Evolutionary conservation across 1,284 basidiomycete genomes (phyloP).

Genomic region (Sutorius eximius): DNA sequence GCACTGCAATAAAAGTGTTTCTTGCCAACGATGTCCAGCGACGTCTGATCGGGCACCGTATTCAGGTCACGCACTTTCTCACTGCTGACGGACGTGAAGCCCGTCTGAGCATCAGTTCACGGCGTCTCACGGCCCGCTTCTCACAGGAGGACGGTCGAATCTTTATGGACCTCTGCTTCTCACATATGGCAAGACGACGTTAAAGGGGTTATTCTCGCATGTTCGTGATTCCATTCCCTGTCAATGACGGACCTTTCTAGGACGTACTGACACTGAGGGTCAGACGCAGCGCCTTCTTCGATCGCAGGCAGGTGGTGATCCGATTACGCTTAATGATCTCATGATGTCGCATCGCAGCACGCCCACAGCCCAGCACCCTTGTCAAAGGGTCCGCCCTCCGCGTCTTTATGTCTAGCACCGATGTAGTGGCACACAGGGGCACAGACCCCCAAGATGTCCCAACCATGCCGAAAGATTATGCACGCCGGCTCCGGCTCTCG

Average conservation of each 20-base stretch:
- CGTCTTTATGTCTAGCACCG: constrained; percentile 6
- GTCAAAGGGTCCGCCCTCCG: constrained; percentile 5
- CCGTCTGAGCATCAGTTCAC: constrained; percentile 7
- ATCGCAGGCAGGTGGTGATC: constrained; percentile 21
- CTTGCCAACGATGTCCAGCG: constrained; percentile 11
- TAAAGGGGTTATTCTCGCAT: constrained; percentile 19
- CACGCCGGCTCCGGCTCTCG: background rate
- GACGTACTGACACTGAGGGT: constrained; percentile 23
- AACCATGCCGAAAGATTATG: constrained; percentile 1
- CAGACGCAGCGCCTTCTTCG: constrained; percentile 28
- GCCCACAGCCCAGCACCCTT: constrained; percentile 31
- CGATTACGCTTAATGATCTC: constrained; percentile 22
- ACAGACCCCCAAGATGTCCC: constrained; percentile 7
- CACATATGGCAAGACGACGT: constrained; percentile 16
- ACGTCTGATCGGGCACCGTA: constrained; percentile 21
- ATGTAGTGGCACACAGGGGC: constrained; percentile 9
- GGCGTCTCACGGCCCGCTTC: constrained; percentile 19
- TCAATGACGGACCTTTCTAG: constrained; percentile 10
- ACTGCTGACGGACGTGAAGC: constrained; percentile 19
- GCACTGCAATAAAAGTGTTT: constrained; percentile 20
- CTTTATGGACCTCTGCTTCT: constrained; percentile 15
- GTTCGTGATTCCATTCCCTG: constrained; percentile 27
- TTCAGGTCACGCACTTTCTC: constrained; percentile 22
- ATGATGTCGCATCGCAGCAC: constrained; percentile 23
- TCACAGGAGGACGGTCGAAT: constrained; percentile 16